Evolutionary conservation across 108 stramenopile species (phyloP), one percentile per base, ranked within the genome.

Genomic region (Fistulifera solaris): DNA sequence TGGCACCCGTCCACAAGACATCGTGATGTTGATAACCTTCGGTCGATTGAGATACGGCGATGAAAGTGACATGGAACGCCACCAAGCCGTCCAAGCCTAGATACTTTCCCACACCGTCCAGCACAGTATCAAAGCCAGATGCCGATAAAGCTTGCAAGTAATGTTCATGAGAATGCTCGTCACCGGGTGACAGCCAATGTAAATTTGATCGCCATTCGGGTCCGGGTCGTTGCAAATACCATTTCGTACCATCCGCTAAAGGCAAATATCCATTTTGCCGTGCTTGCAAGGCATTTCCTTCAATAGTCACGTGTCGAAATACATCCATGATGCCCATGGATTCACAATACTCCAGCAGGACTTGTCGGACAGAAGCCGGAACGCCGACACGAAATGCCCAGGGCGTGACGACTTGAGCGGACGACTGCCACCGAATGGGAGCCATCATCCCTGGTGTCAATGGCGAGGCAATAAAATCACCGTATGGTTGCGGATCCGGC

Each of bases 141-240:
- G 60, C 68, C 22, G 74, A 61, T 38, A 87, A 56, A 0, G 59
- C 78, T 22, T 65, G 53, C 22, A 81, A 51, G 27, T 53, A 61
- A 42, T 74, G 68, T 42, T 65, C 58, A 31, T 78, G 78, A n/a
- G 78, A 47, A 22, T 45, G 38, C 27, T 72, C 73, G 61, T 82
- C 73, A 0, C 60, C 65, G 1, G 78, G 67, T 27, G 62, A 60
- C 18, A 83, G 68, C 74, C 78, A 87, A 53, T 87, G 85, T 71
- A 83, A 74, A 40, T 87, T 78, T n/a, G 73, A 75, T 27, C 61
- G 61, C 81, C 81, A 87, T 53, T 80, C 63, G 42, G 70, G 27
- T 5, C 14, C 23, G 1, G 52, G 51, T 22, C 73, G 61, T 42
- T 68, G 66, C 15, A 63, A 38, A 10, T 40, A 38, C 56, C 64